Conservation (phyloP, 2,329 filamentous ascomycete species). For the Endocalyx cinctus region DNA sequence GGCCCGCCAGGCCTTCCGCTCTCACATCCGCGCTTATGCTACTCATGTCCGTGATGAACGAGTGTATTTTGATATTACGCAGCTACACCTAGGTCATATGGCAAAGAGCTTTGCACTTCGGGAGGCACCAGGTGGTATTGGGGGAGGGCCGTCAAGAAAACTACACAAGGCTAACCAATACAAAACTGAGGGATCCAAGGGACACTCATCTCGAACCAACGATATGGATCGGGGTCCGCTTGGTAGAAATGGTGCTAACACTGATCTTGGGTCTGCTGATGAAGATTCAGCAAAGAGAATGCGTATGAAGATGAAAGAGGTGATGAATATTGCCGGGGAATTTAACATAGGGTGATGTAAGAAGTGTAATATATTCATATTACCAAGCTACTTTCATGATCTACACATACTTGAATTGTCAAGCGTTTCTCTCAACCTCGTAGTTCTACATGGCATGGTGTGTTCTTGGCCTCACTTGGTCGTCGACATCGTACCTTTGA, state of each 20-base stretch:
- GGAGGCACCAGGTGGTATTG: conserved; percentile 82
- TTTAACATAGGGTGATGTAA: conserved; percentile 73
- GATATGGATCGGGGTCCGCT: conserved; percentile 16
- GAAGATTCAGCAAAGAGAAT: conserved; percentile 59
- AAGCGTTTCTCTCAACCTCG: too few species aligned
- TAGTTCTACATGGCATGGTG: too few species aligned
- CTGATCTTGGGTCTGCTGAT: conserved; percentile 40
- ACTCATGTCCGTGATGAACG: conserved; percentile 87
- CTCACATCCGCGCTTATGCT: conserved; percentile 89
- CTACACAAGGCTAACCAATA: conserved; percentile 32
- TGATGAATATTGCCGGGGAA: conserved; percentile 55
- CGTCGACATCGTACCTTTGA: too few species aligned
- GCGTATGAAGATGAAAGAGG: conserved; percentile 57
- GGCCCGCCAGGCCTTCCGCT: conserved; percentile 81
- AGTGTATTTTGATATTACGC: conserved; percentile 83
- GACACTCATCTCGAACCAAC: conserved; percentile 14
- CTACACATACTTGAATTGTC: too few species aligned
- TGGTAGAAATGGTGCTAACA: conserved; percentile 22
- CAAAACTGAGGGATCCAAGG: conserved; percentile 30
- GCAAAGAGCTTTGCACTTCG: conserved; percentile 90
- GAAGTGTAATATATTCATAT: too few species aligned
- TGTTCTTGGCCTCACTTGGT: too few species aligned
- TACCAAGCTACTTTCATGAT: too few species aligned
- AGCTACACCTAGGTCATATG: conserved; percentile 85
- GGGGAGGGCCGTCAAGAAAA: conserved; percentile 48